These are phyloP conservation scores for Acanthamoeba castellanii DNA, from an alignment of 208 protist genomes.

Conservation along the genomic window DNA sequence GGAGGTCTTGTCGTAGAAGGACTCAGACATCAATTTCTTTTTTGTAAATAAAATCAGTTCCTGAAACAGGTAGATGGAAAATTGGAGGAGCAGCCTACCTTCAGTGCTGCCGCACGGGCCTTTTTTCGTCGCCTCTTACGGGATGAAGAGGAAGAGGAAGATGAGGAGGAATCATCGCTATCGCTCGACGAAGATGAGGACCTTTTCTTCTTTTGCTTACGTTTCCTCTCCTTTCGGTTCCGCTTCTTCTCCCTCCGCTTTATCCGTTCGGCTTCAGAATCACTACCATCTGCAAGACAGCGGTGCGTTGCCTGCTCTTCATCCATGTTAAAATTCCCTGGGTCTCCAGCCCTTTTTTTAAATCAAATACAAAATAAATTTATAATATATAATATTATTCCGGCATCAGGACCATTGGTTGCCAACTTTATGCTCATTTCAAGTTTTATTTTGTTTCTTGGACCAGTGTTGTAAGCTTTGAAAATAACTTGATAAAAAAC, in stretches of 20 bases:
- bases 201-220: not conserved
- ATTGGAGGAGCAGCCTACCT: not conserved
- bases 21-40: not conserved
- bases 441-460: no score
- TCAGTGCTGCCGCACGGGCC: conserved; percentile 4
- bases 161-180: not conserved
- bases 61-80: not conserved
- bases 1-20: conserved; percentile 3
- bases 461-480: no score
- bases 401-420: no score
- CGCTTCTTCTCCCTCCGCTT: not conserved
- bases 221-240: not conserved
- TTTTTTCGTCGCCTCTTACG: not conserved
- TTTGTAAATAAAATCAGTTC: not conserved
- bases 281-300: not conserved
- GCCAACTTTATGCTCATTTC: no score
- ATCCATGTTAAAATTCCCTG: no score
- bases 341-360: no score
- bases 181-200: not conserved
- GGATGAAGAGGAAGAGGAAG: not conserved
- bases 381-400: no score
- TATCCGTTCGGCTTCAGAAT: not conserved
- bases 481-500: no score
- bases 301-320: no score
- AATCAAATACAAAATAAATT: no score